Evolutionary conservation across 805 yeast species (phyloP).

Genomic region (Torulaspora maleeae): DNA sequence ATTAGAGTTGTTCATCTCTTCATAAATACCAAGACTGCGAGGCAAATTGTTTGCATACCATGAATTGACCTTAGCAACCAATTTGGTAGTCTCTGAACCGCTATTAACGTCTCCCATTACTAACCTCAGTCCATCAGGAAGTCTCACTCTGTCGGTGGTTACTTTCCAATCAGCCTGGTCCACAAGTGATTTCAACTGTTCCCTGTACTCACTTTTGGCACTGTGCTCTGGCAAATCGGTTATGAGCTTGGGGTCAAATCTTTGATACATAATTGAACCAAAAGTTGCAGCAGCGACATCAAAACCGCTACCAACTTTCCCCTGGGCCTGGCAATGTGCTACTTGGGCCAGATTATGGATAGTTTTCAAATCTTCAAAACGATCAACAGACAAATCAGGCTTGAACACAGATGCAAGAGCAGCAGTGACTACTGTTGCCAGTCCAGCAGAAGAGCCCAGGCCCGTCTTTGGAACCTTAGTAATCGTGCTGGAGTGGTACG

Average conservation of each 20-base stretch:
- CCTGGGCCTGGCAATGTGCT: slow-evolving; percentile 91
- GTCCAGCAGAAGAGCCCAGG: slow-evolving; percentile 91
- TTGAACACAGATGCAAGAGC: slow-evolving; percentile 53
- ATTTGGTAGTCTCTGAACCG: slow-evolving; percentile 91
- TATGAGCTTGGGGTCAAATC: slow-evolving; percentile 62
- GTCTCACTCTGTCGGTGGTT: slow-evolving; percentile 45
- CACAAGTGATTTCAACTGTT: slow-evolving; percentile 36
- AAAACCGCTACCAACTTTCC: slow-evolving; percentile 94
- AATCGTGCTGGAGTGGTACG: slow-evolving; percentile 57
- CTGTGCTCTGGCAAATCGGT: slow-evolving; percentile 35
- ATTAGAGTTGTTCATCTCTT: slow-evolving; percentile 54
- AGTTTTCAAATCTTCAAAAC: slow-evolving; percentile 25
- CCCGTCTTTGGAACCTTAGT: slow-evolving; percentile 87
- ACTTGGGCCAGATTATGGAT: slow-evolving; percentile 84
- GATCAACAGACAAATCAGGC: slow-evolving; percentile 33
- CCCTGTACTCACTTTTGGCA: slow-evolving; percentile 27
- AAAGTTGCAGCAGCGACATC: slow-evolving; percentile 94
- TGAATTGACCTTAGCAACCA: slow-evolving; percentile 66
- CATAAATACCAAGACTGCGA: slow-evolving; percentile 50
- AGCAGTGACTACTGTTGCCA: slow-evolving; percentile 74
- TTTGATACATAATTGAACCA: slow-evolving; percentile 77
- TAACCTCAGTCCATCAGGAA: slow-evolving; percentile 66
- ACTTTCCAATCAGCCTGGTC: slow-evolving; percentile 57
- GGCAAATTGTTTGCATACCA: slow-evolving; percentile 62
- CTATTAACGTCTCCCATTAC: slow-evolving; percentile 91